phyloP scores from a whole-genome alignment of 176 grass and related monocot genomes.

The Puya raimondii region DNA sequence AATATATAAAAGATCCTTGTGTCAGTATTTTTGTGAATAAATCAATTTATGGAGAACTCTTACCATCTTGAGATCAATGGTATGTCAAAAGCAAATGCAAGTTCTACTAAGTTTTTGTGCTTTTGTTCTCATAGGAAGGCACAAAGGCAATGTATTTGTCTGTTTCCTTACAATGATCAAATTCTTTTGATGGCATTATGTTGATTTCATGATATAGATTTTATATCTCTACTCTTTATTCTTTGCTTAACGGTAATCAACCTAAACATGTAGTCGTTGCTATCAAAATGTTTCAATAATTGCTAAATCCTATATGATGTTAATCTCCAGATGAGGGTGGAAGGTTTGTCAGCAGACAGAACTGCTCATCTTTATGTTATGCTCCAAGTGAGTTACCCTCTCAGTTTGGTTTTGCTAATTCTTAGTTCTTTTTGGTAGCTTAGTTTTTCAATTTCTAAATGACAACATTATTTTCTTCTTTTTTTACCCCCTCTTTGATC shows the following conservation, averaged over 20 bases:
- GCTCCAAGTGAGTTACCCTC: slow-evolving; percentile 65
- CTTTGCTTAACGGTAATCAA: neutral
- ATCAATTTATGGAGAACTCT: too few species aligned
- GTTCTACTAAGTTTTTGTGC: too few species aligned
- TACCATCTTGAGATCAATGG: too few species aligned
- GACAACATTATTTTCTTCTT: neutral
- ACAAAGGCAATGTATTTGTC: too few species aligned
- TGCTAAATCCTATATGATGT: slow-evolving; percentile 1
- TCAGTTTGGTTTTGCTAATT: slow-evolving; percentile 9
- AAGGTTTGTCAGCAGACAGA: slow-evolving; percentile 55
- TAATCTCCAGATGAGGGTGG: slow-evolving; percentile 68
- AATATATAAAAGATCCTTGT: too few species aligned
- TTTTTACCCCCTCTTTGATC: slow-evolving; percentile 4
- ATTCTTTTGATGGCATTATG: neutral
- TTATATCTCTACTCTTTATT: neutral
- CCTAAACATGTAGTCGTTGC: neutral
- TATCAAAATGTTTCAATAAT: neutral
- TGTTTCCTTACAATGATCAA: neutral
- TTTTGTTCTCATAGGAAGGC: too few species aligned
- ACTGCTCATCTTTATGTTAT: slow-evolving; percentile 78
- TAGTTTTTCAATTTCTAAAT: neutral
- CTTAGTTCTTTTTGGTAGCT: slow-evolving; percentile 9
- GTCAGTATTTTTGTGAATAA: too few species aligned
- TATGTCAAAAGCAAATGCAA: too few species aligned
- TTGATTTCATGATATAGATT: neutral